Conservation (phyloP, 805 yeast species). For the Ogataea henricii region DNA sequence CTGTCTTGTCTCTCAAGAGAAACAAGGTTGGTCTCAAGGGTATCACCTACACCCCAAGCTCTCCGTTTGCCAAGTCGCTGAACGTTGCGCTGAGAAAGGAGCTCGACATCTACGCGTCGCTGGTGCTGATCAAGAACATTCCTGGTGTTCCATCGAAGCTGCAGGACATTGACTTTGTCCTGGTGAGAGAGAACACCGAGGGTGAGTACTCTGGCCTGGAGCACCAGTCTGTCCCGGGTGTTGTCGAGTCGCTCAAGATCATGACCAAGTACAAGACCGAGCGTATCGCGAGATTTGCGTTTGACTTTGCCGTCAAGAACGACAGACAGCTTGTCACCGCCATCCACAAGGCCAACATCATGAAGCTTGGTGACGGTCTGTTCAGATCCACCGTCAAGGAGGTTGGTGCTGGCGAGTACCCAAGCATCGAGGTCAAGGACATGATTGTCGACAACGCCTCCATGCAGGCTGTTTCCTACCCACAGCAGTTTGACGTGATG, state of each 20-base stretch:
- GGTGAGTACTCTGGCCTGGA: slow-evolving; percentile 98
- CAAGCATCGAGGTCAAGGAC: slow-evolving; percentile 79
- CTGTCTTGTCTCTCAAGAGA: slow-evolving; percentile 88
- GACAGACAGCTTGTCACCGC: slow-evolving; percentile 92
- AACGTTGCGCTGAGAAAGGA: slow-evolving; percentile 97
- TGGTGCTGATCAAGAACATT: slow-evolving; percentile 89
- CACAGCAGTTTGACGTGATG: slow-evolving; percentile 96
- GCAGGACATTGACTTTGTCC: slow-evolving; percentile 85
- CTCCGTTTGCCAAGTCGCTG: slow-evolving; percentile 76
- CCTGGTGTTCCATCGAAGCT: slow-evolving; percentile 93
- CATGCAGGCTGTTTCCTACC: slow-evolving; percentile 98
- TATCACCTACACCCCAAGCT: slow-evolving; percentile 87
- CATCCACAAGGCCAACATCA: slow-evolving; percentile 98
- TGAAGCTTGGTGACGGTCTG: slow-evolving; percentile 98
- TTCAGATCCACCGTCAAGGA: slow-evolving; percentile 92
- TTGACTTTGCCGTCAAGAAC: slow-evolving; percentile 91
- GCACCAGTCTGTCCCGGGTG: slow-evolving; percentile 97
- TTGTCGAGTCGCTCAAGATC: slow-evolving; percentile 94
- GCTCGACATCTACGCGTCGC: slow-evolving; percentile 91
- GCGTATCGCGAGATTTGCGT: slow-evolving; percentile 96
- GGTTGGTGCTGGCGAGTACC: slow-evolving; percentile 82
- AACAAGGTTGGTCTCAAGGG: slow-evolving; percentile 97
- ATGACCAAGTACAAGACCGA: slow-evolving; percentile 93
- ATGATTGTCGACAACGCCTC: slow-evolving; percentile 98
- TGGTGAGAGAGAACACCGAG: slow-evolving; percentile 98